These are phyloP conservation scores for Graphilbum sp. DNA, from an alignment of 2,329 filamentous ascomycete species.

Conservation along the genomic window DNA sequence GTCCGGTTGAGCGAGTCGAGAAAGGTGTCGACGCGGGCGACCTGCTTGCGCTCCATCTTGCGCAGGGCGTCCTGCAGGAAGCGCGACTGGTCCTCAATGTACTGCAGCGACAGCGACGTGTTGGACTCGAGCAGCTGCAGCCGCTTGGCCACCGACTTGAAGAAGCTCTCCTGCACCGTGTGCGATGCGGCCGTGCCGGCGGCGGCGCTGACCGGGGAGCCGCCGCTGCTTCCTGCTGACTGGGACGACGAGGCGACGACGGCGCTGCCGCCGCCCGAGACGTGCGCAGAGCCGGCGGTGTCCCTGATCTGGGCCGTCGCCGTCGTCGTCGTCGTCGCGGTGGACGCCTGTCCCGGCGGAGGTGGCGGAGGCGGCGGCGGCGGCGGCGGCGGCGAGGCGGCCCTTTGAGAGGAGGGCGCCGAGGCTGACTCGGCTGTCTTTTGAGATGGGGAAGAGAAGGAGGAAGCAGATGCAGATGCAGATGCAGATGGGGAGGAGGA, in stretches of 20 bases:
- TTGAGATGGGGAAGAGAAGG: not conserved
- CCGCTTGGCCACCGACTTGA: conserved; percentile 89
- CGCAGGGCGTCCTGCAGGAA: conserved; percentile 77
- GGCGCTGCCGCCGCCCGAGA: too few relatives aligned
- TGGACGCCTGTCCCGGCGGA: too few relatives aligned
- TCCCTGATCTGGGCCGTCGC: too few relatives aligned
- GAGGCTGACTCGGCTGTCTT: too few relatives aligned
- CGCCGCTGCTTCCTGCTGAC: conserved; percentile 17
- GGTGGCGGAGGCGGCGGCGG: too few relatives aligned
- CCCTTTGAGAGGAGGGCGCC: too few relatives aligned
- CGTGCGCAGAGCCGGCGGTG: too few relatives aligned
- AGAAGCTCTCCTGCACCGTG: conserved; percentile 92
- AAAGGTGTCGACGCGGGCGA: conserved; percentile 68
- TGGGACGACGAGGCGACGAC: not conserved
- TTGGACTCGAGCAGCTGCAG: conserved; percentile 84
- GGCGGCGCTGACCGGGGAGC: conserved; percentile 19
- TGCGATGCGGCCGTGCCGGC: conserved; percentile 37
- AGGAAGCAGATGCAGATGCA: not conserved
- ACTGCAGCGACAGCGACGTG: conserved; percentile 80
- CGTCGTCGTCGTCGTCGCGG: too few relatives aligned
- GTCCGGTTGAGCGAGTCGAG: conserved; percentile 75
- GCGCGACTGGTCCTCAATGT: conserved; percentile 90
- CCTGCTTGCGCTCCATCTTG: conserved; percentile 73
- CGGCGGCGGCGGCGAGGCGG: too few relatives aligned
- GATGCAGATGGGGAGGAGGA: not conserved